Percentiles rank a stretch among this genome's conserved stretches.
Conservation (phyloP, 495 filamentous ascomycete genomes). For the Bacidia rubella region DNA sequence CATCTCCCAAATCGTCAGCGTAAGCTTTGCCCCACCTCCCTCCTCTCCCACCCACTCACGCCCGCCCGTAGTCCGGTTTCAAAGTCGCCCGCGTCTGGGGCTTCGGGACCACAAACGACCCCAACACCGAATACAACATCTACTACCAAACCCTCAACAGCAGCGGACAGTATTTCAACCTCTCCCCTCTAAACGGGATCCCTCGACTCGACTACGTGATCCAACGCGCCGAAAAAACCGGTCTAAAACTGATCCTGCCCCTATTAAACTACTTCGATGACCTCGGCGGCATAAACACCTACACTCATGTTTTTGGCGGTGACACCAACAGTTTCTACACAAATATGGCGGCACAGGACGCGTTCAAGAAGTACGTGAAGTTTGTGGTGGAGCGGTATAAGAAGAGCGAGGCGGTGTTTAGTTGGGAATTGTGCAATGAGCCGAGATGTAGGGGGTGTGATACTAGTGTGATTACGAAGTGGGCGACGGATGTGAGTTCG, state of each 20-base stretch:
- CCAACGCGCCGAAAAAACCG: constrained; percentile 39
- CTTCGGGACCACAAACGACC: constrained; percentile 28
- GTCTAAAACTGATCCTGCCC: constrained; percentile 44
- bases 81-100: constrained; percentile 62
- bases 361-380: constrained; percentile 50
- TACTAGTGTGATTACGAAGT: constrained; percentile 44
- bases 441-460: constrained; percentile 51
- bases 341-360: constrained; percentile 36
- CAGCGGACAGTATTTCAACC: constrained; percentile 24
- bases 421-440: constrained; percentile 64
- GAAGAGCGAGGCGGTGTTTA: constrained; percentile 44
- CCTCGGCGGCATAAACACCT: constrained; percentile 54
- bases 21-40: not conserved
- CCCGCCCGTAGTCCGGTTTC: constrained; percentile 30
- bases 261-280: constrained; percentile 41
- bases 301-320: constrained; percentile 50
- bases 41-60: not conserved
- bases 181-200: constrained; percentile 28
- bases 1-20: constrained; percentile 33
- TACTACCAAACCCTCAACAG: constrained; percentile 26
- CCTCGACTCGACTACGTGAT: constrained; percentile 57
- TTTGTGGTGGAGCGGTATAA: constrained; percentile 48
- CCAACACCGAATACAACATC: constrained; percentile 11
- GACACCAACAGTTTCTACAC: constrained; percentile 43
- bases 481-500: constrained; percentile 43